These are phyloP conservation scores for Angomonas ambiguus DNA, from an alignment of 208 protist genomes.

Conservation along the genomic window DNA sequence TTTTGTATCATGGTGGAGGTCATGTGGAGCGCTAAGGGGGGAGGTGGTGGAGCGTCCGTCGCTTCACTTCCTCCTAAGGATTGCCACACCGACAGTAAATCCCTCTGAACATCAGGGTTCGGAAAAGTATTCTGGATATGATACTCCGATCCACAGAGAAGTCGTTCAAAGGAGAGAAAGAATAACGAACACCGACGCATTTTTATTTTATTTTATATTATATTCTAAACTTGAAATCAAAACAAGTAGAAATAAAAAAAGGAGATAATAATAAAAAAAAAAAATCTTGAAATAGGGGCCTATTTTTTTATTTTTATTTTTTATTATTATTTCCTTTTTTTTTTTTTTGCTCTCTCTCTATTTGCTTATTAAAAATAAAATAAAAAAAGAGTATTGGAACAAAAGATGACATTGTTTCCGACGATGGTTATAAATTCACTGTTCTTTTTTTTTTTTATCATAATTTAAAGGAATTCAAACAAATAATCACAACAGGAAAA, in stretches of 20 bases:
- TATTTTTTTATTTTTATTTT: too few species aligned
- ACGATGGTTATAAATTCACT: background rate
- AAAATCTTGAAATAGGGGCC: too few species aligned
- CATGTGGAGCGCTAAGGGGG: constrained; percentile 39
- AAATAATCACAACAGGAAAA: constrained; percentile 11
- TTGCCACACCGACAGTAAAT: background rate
- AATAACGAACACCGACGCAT: constrained; percentile 28
- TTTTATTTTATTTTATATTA: background rate
- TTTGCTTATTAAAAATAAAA: background rate
- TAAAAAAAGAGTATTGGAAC: background rate
- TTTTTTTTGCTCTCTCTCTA: too few species aligned
- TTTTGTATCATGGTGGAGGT: constrained; percentile 22
- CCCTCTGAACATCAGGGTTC: background rate
- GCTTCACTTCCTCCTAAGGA: constrained; percentile 13
- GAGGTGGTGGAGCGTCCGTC: constrained; percentile 39
- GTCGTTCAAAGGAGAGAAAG: constrained; percentile 53
- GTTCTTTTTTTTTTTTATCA: constrained; percentile 3
- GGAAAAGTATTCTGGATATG: background rate
- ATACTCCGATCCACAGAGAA: constrained; percentile 41
- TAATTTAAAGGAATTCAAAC: background rate
- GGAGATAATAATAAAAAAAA: background rate
- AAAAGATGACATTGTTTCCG: too few species aligned
- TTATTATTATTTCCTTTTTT: too few species aligned
- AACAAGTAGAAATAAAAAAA: constrained; percentile 16
- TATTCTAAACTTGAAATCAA: background rate